Percentiles rank a stretch among this genome's conserved stretches.
Evolutionary conservation across 352 stramenopile genomes (phyloP).

Genomic region (Paralagenidium karlingii): DNA sequence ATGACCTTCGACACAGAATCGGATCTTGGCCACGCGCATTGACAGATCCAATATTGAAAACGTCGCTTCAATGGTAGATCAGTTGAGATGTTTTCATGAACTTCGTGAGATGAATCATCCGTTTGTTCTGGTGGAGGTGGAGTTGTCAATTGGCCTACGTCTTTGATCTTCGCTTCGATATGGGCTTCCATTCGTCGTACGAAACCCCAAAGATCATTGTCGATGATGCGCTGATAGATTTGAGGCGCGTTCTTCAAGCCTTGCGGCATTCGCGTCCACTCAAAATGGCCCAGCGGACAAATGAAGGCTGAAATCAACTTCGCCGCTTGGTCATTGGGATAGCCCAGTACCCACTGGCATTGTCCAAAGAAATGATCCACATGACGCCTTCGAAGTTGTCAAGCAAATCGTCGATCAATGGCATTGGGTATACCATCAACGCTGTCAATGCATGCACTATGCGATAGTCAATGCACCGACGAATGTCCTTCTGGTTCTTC

Average conservation of each 20-base stretch:
- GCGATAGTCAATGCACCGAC: conserved; percentile 9
- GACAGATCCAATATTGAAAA: no score
- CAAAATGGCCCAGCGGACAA: not conserved
- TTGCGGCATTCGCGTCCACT: not conserved
- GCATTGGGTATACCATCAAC: conserved; percentile 12
- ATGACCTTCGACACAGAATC: no score
- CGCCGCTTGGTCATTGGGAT: conserved; percentile 8
- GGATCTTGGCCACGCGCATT: no score
- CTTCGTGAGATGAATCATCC: no score
- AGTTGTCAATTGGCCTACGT: no score
- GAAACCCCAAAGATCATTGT: not conserved
- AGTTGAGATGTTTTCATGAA: no score
- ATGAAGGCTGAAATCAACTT: conserved; percentile 8
- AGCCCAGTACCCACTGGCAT: conserved; percentile 11
- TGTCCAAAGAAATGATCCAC: conserved; percentile 11
- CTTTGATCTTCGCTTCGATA: no score
- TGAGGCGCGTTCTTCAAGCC: not conserved
- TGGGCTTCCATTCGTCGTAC: not conserved
- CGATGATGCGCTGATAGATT: not conserved
- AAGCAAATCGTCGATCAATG: conserved; percentile 7
- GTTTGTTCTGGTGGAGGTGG: no score
- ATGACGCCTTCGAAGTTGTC: conserved; percentile 5
- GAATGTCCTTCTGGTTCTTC: conserved; percentile 10
- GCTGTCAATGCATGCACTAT: conserved; percentile 3
- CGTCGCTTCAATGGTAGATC: no score